Conservation (phyloP, 2,329 filamentous ascomycete species). For the Pyricularia grisea region DNA sequence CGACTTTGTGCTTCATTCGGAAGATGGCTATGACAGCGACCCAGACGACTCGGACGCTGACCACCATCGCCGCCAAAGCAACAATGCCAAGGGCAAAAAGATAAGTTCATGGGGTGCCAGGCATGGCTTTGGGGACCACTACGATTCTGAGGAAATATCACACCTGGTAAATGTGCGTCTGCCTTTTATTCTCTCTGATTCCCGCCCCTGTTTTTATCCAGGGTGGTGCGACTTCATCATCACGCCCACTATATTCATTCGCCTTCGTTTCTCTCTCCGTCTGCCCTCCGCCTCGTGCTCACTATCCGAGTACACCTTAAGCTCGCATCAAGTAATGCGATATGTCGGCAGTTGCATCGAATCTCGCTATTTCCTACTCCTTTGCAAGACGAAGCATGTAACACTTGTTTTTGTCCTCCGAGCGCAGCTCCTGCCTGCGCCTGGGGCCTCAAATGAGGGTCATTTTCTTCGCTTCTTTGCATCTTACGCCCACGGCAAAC, state of each 20-base stretch:
- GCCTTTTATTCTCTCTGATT: neutral
- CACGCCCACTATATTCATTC: neutral
- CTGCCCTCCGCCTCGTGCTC: neutral
- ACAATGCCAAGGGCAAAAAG: conserved; percentile 28
- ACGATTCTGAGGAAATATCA: conserved; percentile 80
- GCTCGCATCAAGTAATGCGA: neutral
- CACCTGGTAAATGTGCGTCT: conserved; percentile 67
- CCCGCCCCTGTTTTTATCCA: neutral
- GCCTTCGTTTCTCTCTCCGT: neutral
- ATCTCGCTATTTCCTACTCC: neutral
- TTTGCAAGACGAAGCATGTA: neutral
- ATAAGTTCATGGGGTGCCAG: conserved; percentile 50
- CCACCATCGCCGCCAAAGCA: conserved; percentile 20
- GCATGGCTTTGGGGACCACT: conserved; percentile 89
- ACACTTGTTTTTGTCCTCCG: neutral
- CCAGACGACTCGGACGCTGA: conserved; percentile 20
- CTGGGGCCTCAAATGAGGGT: neutral
- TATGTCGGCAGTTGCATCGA: neutral
- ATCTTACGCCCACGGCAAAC: neutral
- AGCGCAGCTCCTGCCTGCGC: neutral
- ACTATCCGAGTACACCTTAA: neutral
- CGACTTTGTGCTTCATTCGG: conserved; percentile 31
- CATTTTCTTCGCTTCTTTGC: neutral
- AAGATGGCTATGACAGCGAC: conserved; percentile 12
- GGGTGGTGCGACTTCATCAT: neutral